Conservation (phyloP, 768 basidiomycete species). For the Mycena filopes region DNA sequence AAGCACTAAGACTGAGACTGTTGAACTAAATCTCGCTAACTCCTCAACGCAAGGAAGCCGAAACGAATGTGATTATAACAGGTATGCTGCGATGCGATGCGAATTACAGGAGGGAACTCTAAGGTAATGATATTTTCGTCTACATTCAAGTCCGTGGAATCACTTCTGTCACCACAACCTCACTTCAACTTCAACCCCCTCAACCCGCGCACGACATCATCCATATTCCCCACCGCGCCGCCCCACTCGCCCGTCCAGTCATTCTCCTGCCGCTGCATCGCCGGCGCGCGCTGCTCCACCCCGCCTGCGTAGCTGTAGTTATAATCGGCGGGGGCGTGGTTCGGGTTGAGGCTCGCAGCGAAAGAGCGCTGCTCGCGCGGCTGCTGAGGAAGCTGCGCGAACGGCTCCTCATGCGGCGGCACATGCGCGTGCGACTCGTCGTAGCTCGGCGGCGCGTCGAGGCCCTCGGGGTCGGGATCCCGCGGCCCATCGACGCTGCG, state of each 20-base stretch:
- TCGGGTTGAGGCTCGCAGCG: neutral
- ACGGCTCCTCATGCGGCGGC: neutral
- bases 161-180: no score
- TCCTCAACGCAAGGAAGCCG: no score
- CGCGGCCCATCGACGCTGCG: neutral
- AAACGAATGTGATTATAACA: no score
- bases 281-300: neutral
- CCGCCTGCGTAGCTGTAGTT: no score
- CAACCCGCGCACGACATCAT: conserved; percentile 13
- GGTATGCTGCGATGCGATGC: no score
- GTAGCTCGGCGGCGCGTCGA: conserved; percentile 20
- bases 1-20: no score
- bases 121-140: no score
- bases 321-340: no score
- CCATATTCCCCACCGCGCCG: conserved; percentile 21
- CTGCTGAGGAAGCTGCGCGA: neutral
- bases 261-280: conserved; percentile 9
- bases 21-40: no score
- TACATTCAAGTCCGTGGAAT: no score
- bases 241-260: conserved; percentile 27
- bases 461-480: neutral
- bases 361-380: neutral
- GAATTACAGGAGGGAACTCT: no score
- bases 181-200: conserved; percentile 17
- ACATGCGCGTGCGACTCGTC: conserved; percentile 15